Evolutionary conservation across 495 filamentous ascomycete genomes (phyloP).

Genomic region (Penicillium antarcticum): DNA sequence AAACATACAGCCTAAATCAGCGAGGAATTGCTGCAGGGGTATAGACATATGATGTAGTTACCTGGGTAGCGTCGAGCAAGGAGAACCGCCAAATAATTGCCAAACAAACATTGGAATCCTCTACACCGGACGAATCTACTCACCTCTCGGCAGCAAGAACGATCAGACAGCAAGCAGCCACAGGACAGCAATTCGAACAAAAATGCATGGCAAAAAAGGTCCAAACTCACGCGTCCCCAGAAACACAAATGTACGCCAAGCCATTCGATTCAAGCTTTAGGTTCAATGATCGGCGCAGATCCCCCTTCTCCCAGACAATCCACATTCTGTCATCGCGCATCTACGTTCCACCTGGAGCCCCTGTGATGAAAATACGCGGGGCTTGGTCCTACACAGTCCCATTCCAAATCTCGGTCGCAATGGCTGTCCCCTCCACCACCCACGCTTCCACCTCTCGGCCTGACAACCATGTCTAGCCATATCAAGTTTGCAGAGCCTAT

Average conservation of each 20-base stretch:
- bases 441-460: slow-evolving; percentile 10
- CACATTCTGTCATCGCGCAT: slow-evolving; percentile 35
- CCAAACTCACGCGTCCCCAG: neutral
- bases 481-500: slow-evolving; percentile 26
- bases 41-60: no score
- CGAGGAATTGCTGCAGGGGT: no score
- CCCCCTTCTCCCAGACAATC: slow-evolving; percentile 20
- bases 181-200: neutral
- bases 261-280: slow-evolving; percentile 15
- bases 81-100: no score
- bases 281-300: slow-evolving; percentile 31
- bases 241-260: slow-evolving; percentile 18
- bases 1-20: no score
- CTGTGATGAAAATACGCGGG: slow-evolving; percentile 27
- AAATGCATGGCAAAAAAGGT: neutral
- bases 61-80: no score
- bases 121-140: no score
- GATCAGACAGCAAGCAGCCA: no score
- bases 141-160: no score
- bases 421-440: slow-evolving; percentile 15
- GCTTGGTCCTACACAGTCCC: slow-evolving; percentile 23
- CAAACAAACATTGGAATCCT: no score
- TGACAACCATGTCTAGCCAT: slow-evolving; percentile 16
- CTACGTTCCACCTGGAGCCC: slow-evolving; percentile 27
- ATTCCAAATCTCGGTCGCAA: slow-evolving; percentile 20